Percentiles rank a stretch among this genome's conserved stretches.
These are phyloP conservation scores for Cylindricascospora bacillispora DNA, from an alignment of 1,139 yeast genomes.

Conservation along the genomic window DNA sequence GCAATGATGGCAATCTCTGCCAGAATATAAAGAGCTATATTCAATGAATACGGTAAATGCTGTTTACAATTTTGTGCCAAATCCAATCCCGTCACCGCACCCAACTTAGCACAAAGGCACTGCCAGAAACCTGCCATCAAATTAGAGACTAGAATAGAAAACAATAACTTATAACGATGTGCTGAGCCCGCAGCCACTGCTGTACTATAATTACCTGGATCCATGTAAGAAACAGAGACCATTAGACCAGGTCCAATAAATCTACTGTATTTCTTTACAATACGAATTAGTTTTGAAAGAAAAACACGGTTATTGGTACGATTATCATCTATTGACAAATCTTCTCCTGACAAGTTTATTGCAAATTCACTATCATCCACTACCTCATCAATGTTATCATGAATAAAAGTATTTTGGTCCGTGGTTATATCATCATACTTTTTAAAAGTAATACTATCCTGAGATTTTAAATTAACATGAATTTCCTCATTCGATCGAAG, in stretches of 20 bases:
- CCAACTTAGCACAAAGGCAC: constrained; percentile 58
- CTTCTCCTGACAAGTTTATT: too few species aligned
- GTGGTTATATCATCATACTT: too few species aligned
- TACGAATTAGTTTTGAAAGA: constrained; percentile 4
- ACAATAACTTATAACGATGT: constrained; percentile 50
- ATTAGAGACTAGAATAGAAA: constrained; percentile 52
- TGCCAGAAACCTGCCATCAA: constrained; percentile 62
- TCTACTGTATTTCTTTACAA: constrained; percentile 35
- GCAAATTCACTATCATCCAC: background rate
- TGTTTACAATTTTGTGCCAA: constrained; percentile 64
- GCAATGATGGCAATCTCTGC: constrained; percentile 71
- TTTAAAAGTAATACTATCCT: too few species aligned
- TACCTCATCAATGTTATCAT: too few species aligned
- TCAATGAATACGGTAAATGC: constrained; percentile 46
- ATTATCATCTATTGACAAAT: too few species aligned
- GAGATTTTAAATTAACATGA: too few species aligned
- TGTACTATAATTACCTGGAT: constrained; percentile 72
- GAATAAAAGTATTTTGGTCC: too few species aligned
- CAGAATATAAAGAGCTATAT: constrained; percentile 43
- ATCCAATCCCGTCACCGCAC: constrained; percentile 68
- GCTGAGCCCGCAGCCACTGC: constrained; percentile 72
- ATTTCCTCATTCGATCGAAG: too few species aligned
- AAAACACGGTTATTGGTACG: constrained; percentile 3
- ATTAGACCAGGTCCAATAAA: constrained; percentile 74
- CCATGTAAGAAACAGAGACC: constrained; percentile 70